These are phyloP conservation scores for Pyronema omphalodes DNA, from an alignment of 495 filamentous ascomycete species.

Conservation along the genomic window DNA sequence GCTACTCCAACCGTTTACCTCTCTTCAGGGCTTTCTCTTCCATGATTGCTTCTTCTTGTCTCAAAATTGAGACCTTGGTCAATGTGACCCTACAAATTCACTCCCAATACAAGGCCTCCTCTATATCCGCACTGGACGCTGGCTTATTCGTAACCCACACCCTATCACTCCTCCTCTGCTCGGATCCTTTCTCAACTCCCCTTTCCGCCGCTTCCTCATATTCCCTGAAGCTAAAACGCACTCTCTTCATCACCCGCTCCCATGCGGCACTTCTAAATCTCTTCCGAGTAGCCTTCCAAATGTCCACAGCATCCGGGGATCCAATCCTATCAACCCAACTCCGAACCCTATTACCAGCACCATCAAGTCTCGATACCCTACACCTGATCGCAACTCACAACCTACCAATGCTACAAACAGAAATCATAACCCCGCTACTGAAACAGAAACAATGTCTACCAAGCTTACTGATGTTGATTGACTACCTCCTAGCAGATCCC, in stretches of 20 bases:
- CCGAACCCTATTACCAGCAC: slow-evolving; percentile 9
- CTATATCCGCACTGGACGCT: not conserved
- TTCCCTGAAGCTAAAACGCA: slow-evolving; percentile 18
- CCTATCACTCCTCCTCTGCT: slow-evolving; percentile 12
- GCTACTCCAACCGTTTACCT: slow-evolving; percentile 10
- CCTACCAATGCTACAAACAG: slow-evolving; percentile 10
- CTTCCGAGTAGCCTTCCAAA: not conserved
- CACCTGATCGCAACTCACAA: slow-evolving; percentile 11
- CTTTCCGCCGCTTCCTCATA: slow-evolving; percentile 6
- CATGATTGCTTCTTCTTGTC: slow-evolving; percentile 18
- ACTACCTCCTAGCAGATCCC: slow-evolving; percentile 15
- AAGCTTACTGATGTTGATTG: slow-evolving; percentile 16
- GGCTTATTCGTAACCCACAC: slow-evolving; percentile 10
- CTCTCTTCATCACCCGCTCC: slow-evolving; percentile 7
- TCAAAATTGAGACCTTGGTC: slow-evolving; percentile 15
- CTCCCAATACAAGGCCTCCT: not conserved
- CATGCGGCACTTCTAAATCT: not conserved
- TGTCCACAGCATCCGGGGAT: not conserved
- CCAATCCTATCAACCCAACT: not conserved
- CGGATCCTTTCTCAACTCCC: not conserved
- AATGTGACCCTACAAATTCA: slow-evolving; percentile 6
- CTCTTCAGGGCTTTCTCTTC: slow-evolving; percentile 16
- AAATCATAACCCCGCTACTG: slow-evolving; percentile 18
- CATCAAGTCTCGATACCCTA: slow-evolving; percentile 5
- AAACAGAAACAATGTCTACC: slow-evolving; percentile 6